phyloP scores from a whole-genome alignment of 202 grass and related monocot species.

The Eragrostis tef region DNA sequence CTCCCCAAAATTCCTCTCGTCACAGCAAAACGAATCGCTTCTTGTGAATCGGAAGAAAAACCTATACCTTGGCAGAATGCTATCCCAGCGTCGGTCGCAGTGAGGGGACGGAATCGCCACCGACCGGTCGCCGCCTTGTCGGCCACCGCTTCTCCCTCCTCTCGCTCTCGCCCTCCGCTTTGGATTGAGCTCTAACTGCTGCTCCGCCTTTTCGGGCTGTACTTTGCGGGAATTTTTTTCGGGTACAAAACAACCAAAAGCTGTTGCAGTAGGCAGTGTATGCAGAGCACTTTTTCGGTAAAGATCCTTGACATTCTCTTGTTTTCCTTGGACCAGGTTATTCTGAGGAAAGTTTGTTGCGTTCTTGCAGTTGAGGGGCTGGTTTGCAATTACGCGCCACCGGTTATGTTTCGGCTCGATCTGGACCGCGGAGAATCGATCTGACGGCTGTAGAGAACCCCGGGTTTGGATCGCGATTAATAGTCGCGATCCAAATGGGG shows the following conservation, averaged over 20 bases:
- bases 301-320: constrained; percentile 1
- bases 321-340: neutral
- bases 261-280: constrained; percentile 24
- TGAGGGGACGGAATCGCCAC: constrained; percentile 3
- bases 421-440: neutral
- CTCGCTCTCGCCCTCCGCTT: neutral
- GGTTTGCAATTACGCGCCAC: neutral
- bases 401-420: neutral
- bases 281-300: constrained; percentile 6
- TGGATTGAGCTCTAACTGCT: constrained; percentile 39
- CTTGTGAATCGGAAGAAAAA: neutral
- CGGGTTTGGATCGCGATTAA: neutral
- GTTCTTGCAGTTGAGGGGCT: neutral
- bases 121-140: neutral
- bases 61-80: constrained; percentile 31
- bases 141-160: too few relatives aligned
- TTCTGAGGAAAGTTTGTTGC: neutral
- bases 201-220: constrained; percentile 13
- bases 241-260: constrained; percentile 34
- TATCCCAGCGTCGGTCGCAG: neutral
- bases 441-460: neutral
- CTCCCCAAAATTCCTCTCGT: neutral
- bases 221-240: constrained; percentile 25
- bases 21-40: neutral
- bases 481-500: neutral